These are phyloP conservation scores for Boletus bicolor DNA, from an alignment of 768 basidiomycete genomes.

Conservation along the genomic window DNA sequence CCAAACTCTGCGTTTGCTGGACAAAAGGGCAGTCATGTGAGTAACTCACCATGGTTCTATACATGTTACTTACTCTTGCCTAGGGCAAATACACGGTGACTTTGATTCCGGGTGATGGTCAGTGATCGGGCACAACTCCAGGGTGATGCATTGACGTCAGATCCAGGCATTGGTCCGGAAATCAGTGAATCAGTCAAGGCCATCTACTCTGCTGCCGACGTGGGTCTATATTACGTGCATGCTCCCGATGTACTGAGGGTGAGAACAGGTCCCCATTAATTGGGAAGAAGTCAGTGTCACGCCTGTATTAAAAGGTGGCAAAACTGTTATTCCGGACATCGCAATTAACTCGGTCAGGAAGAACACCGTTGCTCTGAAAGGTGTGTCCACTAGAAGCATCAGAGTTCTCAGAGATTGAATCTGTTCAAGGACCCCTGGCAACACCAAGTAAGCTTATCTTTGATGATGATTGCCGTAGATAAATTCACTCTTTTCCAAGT, in stretches of 20 bases:
- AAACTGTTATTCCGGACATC: constrained; percentile 92
- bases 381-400: constrained; percentile 37
- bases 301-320: constrained; percentile 89
- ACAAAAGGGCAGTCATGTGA: constrained; percentile 82
- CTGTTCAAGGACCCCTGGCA: constrained; percentile 75
- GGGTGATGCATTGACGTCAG: constrained; percentile 15
- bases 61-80: constrained; percentile 3
- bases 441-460: constrained; percentile 77
- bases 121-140: constrained; percentile 14
- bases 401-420: constrained; percentile 11
- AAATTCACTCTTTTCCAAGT: constrained; percentile 46
- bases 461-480: constrained; percentile 3
- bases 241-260: constrained; percentile 10
- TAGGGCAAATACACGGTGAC: constrained; percentile 98
- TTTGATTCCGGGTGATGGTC: constrained; percentile 94
- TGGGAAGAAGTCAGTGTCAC: constrained; percentile 99
- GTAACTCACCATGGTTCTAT: constrained; percentile 27
- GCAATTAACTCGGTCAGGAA: constrained; percentile 91
- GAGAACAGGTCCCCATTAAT: constrained; percentile 83
- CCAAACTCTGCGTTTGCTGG: constrained; percentile 90
- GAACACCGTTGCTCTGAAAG: constrained; percentile 98
- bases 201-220: constrained; percentile 88
- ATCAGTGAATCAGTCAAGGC: constrained; percentile 94
- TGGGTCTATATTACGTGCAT: constrained; percentile 31
- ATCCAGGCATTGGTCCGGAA: constrained; percentile 93